Base-by-base conservation (phyloP, 129 eudicot genomes). In the Pittosporum tobira region DNA sequence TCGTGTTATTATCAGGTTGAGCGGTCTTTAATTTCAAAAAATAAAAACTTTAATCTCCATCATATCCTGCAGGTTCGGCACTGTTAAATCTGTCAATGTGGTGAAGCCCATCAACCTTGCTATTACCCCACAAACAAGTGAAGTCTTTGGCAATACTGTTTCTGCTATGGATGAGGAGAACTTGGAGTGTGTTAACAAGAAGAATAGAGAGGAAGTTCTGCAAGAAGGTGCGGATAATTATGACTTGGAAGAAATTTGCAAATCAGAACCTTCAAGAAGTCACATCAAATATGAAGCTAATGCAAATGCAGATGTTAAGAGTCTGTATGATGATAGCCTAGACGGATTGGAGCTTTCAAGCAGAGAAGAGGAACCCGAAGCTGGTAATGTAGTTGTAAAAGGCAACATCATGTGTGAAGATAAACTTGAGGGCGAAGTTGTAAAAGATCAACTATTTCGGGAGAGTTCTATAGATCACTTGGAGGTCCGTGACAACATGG, bases 31-130 rank as follows among this genome's bases (percentile, higher is more conserved):
- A n/a, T n/a, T n/a, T n/a, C n/a, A n/a, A n/a, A n/a, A n/a, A n/a
- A n/a, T n/a, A n/a, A n/a, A n/a, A n/a, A n/a, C 34, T 48, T 26
- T 28, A 42, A n/a, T 15, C 52, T 52, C 44, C 26, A 37, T 25
- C 31, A 6, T 23, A n/a, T 45, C 3, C 53, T 77, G 70, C 74
- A 93, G 99, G 82, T 93, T 93, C 73, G 99, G 99, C 48, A 64
- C 88, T 61, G 82, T 93, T 53, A 77, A 76, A 69, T 81, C 99
- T 24, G 54, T 87, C 43, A 84, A 93, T 68, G 60, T 87, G 59
- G 73, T 72, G 15, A 87, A 87, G 84, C 64, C 34, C 34, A 47
- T 57, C 45, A 59, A 51, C 24, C 27, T 24, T 48, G 21, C 75
- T 29, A 48, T 57, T 12, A 54, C 42, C 58, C 30, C 60, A n/a